phyloP scores from a whole-genome alignment of 208 protist genomes.

The Wallacemonas sp. region DNA sequence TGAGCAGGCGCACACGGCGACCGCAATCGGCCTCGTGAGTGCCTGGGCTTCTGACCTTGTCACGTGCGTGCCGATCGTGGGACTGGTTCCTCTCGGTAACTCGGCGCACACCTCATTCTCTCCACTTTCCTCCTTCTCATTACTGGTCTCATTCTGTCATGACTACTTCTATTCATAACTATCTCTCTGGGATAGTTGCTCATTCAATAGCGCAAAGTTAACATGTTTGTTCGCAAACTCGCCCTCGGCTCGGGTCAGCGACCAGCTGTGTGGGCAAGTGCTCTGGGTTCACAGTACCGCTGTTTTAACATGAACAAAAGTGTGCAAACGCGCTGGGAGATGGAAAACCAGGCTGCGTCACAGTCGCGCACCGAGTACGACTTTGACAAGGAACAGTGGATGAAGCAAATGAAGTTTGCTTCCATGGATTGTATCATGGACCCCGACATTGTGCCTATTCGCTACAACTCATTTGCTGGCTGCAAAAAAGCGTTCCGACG shows the following conservation, averaged over 20 bases:
- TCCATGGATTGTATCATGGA: slow-evolving; percentile 94
- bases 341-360: slow-evolving; percentile 63
- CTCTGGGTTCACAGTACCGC: slow-evolving; percentile 26
- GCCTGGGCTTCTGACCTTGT: too few relatives aligned
- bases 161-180: too few relatives aligned
- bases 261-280: neutral
- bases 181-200: too few relatives aligned
- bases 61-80: too few relatives aligned
- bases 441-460: slow-evolving; percentile 81
- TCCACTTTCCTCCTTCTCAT: too few relatives aligned
- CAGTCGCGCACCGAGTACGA: slow-evolving; percentile 90
- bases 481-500: slow-evolving; percentile 73
- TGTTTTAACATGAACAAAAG: slow-evolving; percentile 87
- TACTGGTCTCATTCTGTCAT: too few relatives aligned
- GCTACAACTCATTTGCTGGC: slow-evolving; percentile 75
- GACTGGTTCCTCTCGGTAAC: too few relatives aligned
- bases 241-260: neutral
- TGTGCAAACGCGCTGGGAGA: slow-evolving; percentile 82
- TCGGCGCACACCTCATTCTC: too few relatives aligned
- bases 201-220: too few relatives aligned
- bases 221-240: slow-evolving; percentile 30
- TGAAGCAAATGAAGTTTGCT: slow-evolving; percentile 91
- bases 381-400: slow-evolving; percentile 92
- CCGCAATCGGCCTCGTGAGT: too few relatives aligned
- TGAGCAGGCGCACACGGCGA: too few relatives aligned